A percentile compares a stretch with the other conserved stretches of the same genome.
Conservation (phyloP, 2,329 filamentous ascomycete species). For the Colletotrichum graminicola region DNA sequence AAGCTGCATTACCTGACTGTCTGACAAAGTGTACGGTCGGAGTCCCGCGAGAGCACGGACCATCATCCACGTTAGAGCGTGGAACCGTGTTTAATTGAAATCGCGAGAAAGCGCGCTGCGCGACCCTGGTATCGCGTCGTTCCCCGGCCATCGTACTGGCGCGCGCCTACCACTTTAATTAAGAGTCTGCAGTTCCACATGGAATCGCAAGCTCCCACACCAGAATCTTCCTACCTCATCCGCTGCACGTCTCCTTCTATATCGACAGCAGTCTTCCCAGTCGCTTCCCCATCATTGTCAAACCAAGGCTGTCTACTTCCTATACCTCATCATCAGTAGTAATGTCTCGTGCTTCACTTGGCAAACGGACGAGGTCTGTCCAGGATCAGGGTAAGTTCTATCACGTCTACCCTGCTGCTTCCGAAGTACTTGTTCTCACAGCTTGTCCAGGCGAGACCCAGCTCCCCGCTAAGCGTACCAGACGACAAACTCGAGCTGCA, state of each 20-base stretch:
- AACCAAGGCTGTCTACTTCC: slow-evolving; percentile 24
- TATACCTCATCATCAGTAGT: not conserved
- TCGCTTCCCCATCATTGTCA: slow-evolving; percentile 9
- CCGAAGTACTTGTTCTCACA: slow-evolving; percentile 19
- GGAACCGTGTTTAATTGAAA: slow-evolving; percentile 30
- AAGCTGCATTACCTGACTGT: not conserved
- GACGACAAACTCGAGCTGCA: slow-evolving; percentile 57
- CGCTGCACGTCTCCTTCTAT: slow-evolving; percentile 2
- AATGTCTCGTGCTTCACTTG: slow-evolving; percentile 45
- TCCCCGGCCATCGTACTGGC: slow-evolving; percentile 38
- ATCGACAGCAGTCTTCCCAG: not conserved
- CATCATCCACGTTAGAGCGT: not conserved
- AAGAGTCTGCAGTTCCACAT: slow-evolving; percentile 39
- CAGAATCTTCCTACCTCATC: slow-evolving; percentile 21
- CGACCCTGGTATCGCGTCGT: slow-evolving; percentile 32
- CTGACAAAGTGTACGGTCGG: slow-evolving; percentile 4
- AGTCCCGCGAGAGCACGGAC: slow-evolving; percentile 12
- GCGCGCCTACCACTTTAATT: slow-evolving; percentile 39
- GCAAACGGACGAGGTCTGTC: slow-evolving; percentile 45
- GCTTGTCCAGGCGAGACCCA: slow-evolving; percentile 39
- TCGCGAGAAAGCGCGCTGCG: slow-evolving; percentile 33
- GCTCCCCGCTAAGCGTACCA: slow-evolving; percentile 60
- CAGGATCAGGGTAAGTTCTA: slow-evolving; percentile 43
- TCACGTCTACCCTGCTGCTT: not conserved
- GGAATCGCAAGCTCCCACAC: slow-evolving; percentile 1